Evolutionary conservation across 2,329 filamentous ascomycete species (phyloP), one percentile per base, ranked within the genome.

Genomic region (Eutypa lata): DNA sequence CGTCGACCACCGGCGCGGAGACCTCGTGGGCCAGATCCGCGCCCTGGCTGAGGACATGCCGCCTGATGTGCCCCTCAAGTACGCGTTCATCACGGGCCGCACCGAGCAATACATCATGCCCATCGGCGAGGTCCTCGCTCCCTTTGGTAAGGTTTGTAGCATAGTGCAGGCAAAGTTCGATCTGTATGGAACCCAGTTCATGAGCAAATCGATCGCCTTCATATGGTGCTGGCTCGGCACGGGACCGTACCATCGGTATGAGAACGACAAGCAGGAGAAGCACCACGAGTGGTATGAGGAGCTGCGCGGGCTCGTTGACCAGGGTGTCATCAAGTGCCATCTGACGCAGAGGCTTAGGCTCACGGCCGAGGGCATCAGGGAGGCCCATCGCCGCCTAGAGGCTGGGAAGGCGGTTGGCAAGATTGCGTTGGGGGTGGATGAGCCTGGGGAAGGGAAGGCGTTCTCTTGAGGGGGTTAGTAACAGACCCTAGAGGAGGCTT

Each of bases 91-190:
- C 26, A 31, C 26, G 26, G 5, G 6, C 6, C 26, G 26, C 26
- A 31, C 26, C 26, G 26, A 31, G 26, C 26, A 72, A 48, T 77
- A 77, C 57, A 60, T 76, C 26, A 57, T 50, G 4, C 67, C 69
- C 11, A 64, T 69, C 3, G 68, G 67, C 2, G 65, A 69, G 22
- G 63, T 76, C n/a, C 68, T 69, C 38, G 71, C 69, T 16, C 73
- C 74, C 2, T 75, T 76, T 40, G 26, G 26, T 6, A 31, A 31
- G 26, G 26, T 31, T 5, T 31, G 72, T 64, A 73, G 69, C 13
- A 76, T 77, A 51, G 73, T 77, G 14, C 74, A 78, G 59, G 69
- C 69, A 7, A 57, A 68, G 44, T 69, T 73, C 26, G 68, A 68
- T 22, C 72, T 76, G 70, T 76, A 77, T 54, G 73, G 73, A 2